Percentiles rank a stretch among this genome's conserved stretches.
phyloP scores from a whole-genome alignment of 306 rosid species.

The Vigna mungo region DNA sequence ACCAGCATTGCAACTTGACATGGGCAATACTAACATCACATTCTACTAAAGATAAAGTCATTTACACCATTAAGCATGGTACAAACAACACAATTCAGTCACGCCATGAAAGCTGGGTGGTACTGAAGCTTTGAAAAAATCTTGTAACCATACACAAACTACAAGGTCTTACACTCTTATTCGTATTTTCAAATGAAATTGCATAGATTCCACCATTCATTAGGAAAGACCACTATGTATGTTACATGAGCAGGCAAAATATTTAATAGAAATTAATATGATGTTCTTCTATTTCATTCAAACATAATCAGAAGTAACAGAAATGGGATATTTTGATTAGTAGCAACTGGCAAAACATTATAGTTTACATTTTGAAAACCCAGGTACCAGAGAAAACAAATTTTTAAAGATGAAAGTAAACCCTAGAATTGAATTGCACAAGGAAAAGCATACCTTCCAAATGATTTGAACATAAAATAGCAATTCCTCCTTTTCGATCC shows the following conservation, averaged over 20 bases:
- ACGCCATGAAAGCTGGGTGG: background rate
- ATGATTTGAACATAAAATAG: slow-evolving; percentile 75
- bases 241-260: slow-evolving; percentile 31
- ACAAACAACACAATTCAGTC: slow-evolving; percentile 28
- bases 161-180: slow-evolving; percentile 32
- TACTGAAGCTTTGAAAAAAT: slow-evolving; percentile 29
- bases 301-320: background rate
- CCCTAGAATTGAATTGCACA: slow-evolving; percentile 12
- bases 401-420: slow-evolving; percentile 28
- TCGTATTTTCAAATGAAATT: slow-evolving; percentile 12
- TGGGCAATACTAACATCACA: background rate
- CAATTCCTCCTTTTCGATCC: slow-evolving; percentile 93
- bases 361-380: slow-evolving; percentile 31
- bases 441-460: slow-evolving; percentile 67
- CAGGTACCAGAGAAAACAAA: slow-evolving; percentile 23
- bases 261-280: slow-evolving; percentile 5
- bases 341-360: slow-evolving; percentile 2
- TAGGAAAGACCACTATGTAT: slow-evolving; percentile 35
- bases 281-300: slow-evolving; percentile 21
- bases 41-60: slow-evolving; percentile 20
- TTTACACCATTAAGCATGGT: slow-evolving; percentile 19
- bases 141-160: slow-evolving; percentile 34
- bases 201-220: slow-evolving; percentile 21
- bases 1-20: background rate
- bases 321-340: background rate